phyloP scores from a whole-genome alignment of 768 basidiomycete genomes.

The Megacollybia marginata region DNA sequence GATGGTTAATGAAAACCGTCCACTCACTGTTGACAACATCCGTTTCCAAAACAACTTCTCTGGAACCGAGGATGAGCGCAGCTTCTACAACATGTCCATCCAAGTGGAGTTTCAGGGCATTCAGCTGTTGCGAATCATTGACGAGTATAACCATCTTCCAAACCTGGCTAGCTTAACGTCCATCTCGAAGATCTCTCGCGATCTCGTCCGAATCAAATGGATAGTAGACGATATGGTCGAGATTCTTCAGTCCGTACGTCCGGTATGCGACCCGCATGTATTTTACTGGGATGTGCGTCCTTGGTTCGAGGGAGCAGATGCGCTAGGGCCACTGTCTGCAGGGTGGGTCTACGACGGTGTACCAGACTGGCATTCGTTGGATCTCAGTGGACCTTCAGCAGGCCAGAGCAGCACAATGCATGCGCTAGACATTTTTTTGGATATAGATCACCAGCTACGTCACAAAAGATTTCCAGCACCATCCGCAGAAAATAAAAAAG shows the following conservation, averaged over 20 bases:
- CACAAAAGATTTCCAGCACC: slow-evolving; percentile 63
- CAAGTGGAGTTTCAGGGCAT: slow-evolving; percentile 81
- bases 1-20: slow-evolving; percentile 44
- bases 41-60: slow-evolving; percentile 72
- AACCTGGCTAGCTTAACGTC: slow-evolving; percentile 56
- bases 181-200: slow-evolving; percentile 60
- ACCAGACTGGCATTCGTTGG: slow-evolving; percentile 44
- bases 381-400: slow-evolving; percentile 83
- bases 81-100: slow-evolving; percentile 84
- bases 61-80: slow-evolving; percentile 73
- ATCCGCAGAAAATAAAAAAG: slow-evolving; percentile 56
- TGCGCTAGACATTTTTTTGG: slow-evolving; percentile 77
- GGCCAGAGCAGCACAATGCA: slow-evolving; percentile 93
- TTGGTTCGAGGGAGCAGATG: slow-evolving; percentile 85
- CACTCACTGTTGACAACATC: slow-evolving; percentile 68
- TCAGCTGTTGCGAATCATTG: slow-evolving; percentile 79
- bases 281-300: slow-evolving; percentile 90
- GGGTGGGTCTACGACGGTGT: slow-evolving; percentile 81
- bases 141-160: slow-evolving; percentile 76
- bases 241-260: slow-evolving; percentile 61
- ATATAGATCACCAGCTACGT: slow-evolving; percentile 81
- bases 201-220: slow-evolving; percentile 58
- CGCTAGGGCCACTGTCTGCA: slow-evolving; percentile 39
- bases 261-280: slow-evolving; percentile 70
- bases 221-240: slow-evolving; percentile 71